A percentile compares a stretch with the other conserved stretches of the same genome.
Conservation (phyloP, 2,329 filamentous ascomycete genomes). For the Colletotrichum sp. region DNA sequence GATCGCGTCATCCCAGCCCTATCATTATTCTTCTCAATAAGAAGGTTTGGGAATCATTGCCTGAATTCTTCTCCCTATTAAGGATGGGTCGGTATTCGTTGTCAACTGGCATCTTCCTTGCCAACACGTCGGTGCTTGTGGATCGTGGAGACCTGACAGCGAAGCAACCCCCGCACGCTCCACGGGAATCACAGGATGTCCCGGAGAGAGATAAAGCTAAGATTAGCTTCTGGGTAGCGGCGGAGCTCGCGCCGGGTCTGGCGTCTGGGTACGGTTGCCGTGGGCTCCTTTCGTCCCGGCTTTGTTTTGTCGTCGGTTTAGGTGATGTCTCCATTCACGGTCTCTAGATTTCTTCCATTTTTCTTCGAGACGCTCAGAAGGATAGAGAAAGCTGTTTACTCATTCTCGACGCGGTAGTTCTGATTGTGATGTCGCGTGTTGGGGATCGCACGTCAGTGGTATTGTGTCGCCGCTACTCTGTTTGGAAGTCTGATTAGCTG, state of each 20-base stretch:
- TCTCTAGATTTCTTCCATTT: not conserved
- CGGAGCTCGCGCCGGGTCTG: not conserved
- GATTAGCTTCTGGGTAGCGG: not conserved
- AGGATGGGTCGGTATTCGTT: not conserved
- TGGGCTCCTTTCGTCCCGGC: not conserved
- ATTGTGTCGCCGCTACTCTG: not conserved
- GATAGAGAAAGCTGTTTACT: not conserved
- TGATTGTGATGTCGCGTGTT: not conserved
- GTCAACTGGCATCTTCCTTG: not conserved
- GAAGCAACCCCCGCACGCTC: not conserved
- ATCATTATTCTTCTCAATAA: not conserved
- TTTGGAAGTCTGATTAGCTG: not conserved
- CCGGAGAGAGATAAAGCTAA: not conserved
- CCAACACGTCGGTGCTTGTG: not conserved
- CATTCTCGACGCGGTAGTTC: not conserved
- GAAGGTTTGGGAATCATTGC: rapidly evolving
- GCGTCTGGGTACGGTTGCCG: not conserved
- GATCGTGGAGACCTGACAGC: not conserved
- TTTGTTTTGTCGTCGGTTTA: not conserved
- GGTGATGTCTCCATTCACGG: not conserved
- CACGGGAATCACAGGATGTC: not conserved
- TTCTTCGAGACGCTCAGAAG: not conserved
- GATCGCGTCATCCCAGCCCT: not conserved
- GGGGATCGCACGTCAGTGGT: not conserved
- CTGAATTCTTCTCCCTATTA: not conserved